A percentile compares a stretch with the other conserved stretches of the same genome.
These are phyloP conservation scores for Venustampulla echinocandica DNA, from an alignment of 495 filamentous ascomycete genomes.

Conservation along the genomic window DNA sequence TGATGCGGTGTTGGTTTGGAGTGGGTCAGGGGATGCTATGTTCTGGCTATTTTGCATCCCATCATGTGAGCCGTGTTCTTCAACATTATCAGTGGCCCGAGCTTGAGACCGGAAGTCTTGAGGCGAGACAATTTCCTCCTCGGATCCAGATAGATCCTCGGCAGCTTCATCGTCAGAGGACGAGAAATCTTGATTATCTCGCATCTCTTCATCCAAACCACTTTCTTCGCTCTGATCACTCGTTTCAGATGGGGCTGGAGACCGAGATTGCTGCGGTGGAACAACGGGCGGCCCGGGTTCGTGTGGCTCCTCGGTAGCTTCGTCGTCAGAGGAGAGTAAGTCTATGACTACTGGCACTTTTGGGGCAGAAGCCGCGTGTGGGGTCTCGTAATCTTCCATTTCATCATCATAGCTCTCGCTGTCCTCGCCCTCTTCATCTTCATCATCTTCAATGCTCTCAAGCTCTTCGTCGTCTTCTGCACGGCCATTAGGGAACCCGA, in stretches of 20 bases:
- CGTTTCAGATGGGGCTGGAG: neutral
- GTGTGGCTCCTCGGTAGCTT: constrained; percentile 23
- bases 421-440: constrained; percentile 11
- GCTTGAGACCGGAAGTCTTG: no score
- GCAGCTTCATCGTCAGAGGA: constrained; percentile 12
- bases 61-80: no score
- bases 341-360: constrained; percentile 28
- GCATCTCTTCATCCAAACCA: neutral
- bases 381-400: constrained; percentile 5
- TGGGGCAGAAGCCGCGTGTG: constrained; percentile 5
- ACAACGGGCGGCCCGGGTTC: no score
- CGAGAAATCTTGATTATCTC: neutral
- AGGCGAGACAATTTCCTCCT: no score
- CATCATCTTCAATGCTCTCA: constrained; percentile 11
- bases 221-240: neutral
- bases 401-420: constrained; percentile 16
- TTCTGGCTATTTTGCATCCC: no score
- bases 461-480: neutral
- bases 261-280: constrained; percentile 6
- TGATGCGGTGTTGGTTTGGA: no score
- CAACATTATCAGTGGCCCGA: no score
- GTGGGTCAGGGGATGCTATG: no score
- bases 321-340: constrained; percentile 31
- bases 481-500: neutral
- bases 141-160: neutral